A percentile compares a stretch with the other conserved stretches of the same genome.
phyloP scores from a whole-genome alignment of 1,139 yeast genomes.

The Kodamaea sp. region DNA sequence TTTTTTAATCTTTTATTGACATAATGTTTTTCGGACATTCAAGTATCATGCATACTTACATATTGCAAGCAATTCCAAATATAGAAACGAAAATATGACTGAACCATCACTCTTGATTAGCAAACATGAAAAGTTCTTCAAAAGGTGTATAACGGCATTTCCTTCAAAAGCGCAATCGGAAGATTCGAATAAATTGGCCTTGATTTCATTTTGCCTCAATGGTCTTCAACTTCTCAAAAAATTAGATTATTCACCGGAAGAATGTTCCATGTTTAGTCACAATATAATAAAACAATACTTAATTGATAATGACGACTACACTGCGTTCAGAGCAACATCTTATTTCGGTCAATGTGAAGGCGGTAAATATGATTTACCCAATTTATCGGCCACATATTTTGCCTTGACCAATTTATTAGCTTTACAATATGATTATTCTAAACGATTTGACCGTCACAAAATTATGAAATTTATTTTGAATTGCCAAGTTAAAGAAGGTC shows the following conservation, averaged over 20 bases:
- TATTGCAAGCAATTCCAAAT: neutral
- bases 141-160: conserved; percentile 45
- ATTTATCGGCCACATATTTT: conserved; percentile 66
- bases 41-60: too few relatives aligned
- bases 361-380: conserved; percentile 62
- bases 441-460: conserved; percentile 38
- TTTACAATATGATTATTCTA: conserved; percentile 39
- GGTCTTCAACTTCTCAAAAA: conserved; percentile 54
- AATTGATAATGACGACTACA: conserved; percentile 38
- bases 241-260: conserved; percentile 26
- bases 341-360: conserved; percentile 38
- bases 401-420: conserved; percentile 51
- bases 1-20: neutral
- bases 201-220: conserved; percentile 63
- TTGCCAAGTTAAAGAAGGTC: conserved; percentile 60
- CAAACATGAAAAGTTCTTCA: conserved; percentile 51
- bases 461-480: conserved; percentile 47
- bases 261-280: conserved; percentile 31
- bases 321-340: conserved; percentile 16
- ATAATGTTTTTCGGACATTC: too few relatives aligned
- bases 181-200: conserved; percentile 64
- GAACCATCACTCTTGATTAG: conserved; percentile 9
- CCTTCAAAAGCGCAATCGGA: conserved; percentile 51
- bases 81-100: neutral
- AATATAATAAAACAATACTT: conserved; percentile 46